These are phyloP conservation scores for Xylaria sp. DNA, from an alignment of 2,329 filamentous ascomycete genomes.

Conservation along the genomic window DNA sequence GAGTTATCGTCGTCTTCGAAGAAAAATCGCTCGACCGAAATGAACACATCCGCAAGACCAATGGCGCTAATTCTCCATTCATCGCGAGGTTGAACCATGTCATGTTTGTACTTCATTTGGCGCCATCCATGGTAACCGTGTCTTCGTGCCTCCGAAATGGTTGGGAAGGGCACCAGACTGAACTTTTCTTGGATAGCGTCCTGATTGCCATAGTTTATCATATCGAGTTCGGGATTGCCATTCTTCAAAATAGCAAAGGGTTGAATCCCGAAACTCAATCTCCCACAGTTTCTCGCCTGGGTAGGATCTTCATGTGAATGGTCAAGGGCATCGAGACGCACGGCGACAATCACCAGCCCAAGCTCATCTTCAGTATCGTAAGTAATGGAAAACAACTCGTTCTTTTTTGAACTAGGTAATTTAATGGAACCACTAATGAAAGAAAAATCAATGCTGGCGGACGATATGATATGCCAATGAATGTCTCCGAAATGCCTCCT, in stretches of 20 bases:
- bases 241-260: neutral
- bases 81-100: slow-evolving; percentile 8
- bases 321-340: slow-evolving; percentile 1
- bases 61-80: slow-evolving; percentile 15
- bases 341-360: neutral
- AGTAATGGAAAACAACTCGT: fast-evolving
- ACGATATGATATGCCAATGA: too few species aligned
- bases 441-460: too few species aligned
- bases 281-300: neutral
- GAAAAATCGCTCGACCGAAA: slow-evolving; percentile 15
- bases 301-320: slow-evolving; percentile 13
- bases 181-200: neutral
- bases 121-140: neutral
- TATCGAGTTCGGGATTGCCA: neutral
- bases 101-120: neutral
- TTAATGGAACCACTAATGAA: neutral
- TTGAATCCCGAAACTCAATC: neutral
- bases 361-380: too few species aligned
- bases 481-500: too few species aligned
- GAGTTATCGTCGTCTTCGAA: slow-evolving; percentile 10
- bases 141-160: fast-evolving
- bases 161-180: neutral
- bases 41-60: slow-evolving; percentile 9
- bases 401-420: neutral
- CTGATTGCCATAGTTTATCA: neutral